Conservation (phyloP, 2,329 filamentous ascomycete genomes). For the Apiospora phragmitis region DNA sequence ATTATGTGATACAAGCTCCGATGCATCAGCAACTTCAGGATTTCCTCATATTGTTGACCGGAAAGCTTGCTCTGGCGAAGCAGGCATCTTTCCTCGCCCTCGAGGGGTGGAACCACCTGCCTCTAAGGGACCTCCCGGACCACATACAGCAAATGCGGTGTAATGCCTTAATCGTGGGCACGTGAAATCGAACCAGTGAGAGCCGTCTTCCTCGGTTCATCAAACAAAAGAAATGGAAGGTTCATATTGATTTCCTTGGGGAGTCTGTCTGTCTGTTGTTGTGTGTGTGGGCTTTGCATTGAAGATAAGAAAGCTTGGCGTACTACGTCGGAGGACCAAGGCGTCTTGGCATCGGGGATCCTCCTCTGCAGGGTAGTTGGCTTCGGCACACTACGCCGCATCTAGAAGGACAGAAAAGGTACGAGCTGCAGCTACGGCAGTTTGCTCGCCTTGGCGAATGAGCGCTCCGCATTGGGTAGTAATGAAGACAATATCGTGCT, state of each 20-base stretch:
- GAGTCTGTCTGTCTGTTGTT: neutral
- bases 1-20: neutral
- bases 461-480: neutral
- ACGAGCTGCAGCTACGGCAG: conserved; percentile 9
- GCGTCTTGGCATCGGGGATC: conserved; percentile 10
- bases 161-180: neutral
- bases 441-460: conserved; percentile 8
- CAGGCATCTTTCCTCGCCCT: neutral
- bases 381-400: neutral
- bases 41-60: neutral
- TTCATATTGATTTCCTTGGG: neutral
- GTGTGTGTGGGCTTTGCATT: neutral
- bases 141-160: neutral
- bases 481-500: neutral
- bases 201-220: neutral
- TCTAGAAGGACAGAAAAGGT: conserved; percentile 11
- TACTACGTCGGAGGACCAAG: neutral
- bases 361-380: conserved; percentile 13
- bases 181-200: neutral
- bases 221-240: neutral
- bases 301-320: conserved; percentile 10
- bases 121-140: neutral
- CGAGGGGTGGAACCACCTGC: neutral
- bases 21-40: neutral
- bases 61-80: neutral